Evolutionary conservation across 1,284 basidiomycete species (phyloP).

Genomic region (Fomitopsis palustris): DNA sequence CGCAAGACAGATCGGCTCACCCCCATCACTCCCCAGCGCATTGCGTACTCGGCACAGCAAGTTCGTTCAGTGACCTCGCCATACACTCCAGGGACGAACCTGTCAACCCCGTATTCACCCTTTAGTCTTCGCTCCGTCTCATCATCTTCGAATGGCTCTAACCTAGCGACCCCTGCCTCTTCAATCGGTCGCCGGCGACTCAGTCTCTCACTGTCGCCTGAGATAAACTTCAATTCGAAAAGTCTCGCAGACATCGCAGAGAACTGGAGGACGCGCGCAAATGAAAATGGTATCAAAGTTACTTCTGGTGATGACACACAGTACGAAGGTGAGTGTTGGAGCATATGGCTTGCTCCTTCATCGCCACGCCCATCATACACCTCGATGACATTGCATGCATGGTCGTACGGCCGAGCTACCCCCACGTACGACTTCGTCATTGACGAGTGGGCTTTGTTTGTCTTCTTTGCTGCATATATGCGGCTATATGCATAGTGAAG

Average conservation of each 20-base stretch:
- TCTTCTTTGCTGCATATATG: not conserved
- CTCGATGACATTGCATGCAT: not conserved
- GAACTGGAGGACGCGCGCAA: slow-evolving; percentile 71
- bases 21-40: slow-evolving; percentile 45
- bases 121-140: slow-evolving; percentile 60
- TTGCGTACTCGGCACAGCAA: slow-evolving; percentile 31
- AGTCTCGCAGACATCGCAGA: slow-evolving; percentile 56
- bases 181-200: slow-evolving; percentile 36
- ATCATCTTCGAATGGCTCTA: slow-evolving; percentile 49
- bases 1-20: slow-evolving; percentile 36
- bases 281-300: slow-evolving; percentile 68
- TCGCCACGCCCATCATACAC: not conserved
- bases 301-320: slow-evolving; percentile 45
- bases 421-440: not conserved
- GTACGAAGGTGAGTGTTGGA: slow-evolving; percentile 40
- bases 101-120: slow-evolving; percentile 60
- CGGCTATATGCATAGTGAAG: not conserved
- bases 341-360: slow-evolving; percentile 3
- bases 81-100: slow-evolving; percentile 37
- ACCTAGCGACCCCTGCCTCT: slow-evolving; percentile 50
- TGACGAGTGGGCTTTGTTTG: not conserved
- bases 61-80: slow-evolving; percentile 37
- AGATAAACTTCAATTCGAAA: slow-evolving; percentile 24
- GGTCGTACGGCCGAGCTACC: slow-evolving; percentile 8
- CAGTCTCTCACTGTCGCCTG: slow-evolving; percentile 30